A percentile compares a stretch with the other conserved stretches of the same genome.
Conservation (phyloP, 2,329 filamentous ascomycete species). For the Talaromyces marneffei region DNA sequence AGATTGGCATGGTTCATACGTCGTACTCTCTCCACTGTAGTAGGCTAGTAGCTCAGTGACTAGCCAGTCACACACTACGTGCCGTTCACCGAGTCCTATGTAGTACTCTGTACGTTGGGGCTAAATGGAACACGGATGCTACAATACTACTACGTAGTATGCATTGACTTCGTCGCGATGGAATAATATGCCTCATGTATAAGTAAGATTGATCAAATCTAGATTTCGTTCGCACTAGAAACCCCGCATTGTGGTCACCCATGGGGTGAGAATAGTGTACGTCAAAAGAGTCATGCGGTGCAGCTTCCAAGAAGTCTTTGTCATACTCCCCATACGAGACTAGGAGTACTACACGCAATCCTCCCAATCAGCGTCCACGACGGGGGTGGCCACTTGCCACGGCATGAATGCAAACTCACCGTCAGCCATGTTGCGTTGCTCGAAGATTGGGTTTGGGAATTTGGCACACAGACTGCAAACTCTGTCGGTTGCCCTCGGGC, state of each 20-base stretch:
- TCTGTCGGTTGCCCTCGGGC: neutral
- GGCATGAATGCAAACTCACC: neutral
- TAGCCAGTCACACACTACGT: too few relatives aligned
- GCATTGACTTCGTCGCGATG: neutral
- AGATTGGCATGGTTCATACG: neutral
- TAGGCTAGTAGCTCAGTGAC: too few relatives aligned
- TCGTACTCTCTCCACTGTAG: too few relatives aligned
- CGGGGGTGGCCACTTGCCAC: neutral
- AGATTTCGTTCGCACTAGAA: neutral
- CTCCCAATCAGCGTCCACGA: neutral
- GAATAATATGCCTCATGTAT: neutral
- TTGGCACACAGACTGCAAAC: neutral
- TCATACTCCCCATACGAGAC: too few relatives aligned
- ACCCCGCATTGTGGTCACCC: neutral
- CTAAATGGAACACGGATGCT: neutral
- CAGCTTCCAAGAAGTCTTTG: neutral
- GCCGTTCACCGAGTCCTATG: neutral
- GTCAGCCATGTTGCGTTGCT: neutral
- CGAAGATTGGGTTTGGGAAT: neutral
- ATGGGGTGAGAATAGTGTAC: neutral
- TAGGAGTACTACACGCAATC: neutral
- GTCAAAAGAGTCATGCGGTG: neutral
- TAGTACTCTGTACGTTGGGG: neutral
- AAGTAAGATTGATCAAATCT: neutral
- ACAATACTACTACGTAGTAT: too few relatives aligned